Conservation (phyloP, 805 yeast genomes). For the Cephaloascus fragrans region DNA sequence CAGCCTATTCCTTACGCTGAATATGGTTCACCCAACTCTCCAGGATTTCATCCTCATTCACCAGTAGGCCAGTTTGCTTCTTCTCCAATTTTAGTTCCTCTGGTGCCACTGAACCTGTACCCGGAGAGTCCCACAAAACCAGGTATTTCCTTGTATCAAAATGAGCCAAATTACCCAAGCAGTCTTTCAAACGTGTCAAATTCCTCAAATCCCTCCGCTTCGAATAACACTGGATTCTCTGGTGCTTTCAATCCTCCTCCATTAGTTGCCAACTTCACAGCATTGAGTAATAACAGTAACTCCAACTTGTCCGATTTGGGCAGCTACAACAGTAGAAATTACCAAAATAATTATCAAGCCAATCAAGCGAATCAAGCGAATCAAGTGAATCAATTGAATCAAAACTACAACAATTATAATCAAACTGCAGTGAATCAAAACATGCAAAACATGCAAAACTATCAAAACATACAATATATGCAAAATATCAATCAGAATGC, state of each 20-base stretch:
- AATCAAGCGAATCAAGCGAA: too few relatives aligned
- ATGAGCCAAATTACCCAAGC: too few relatives aligned
- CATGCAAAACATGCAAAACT: too few relatives aligned
- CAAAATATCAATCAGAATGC: too few relatives aligned
- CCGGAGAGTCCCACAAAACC: not conserved
- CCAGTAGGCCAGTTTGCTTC: not conserved
- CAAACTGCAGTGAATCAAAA: too few relatives aligned
- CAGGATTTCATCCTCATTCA: not conserved
- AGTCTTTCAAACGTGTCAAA: not conserved
- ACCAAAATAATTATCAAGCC: too few relatives aligned
- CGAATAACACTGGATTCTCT: conserved; percentile 8
- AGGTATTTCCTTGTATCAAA: conserved; percentile 4
- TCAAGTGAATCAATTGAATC: too few relatives aligned
- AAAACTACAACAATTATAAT: too few relatives aligned
- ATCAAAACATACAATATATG: too few relatives aligned
- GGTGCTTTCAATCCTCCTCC: conserved; percentile 2
- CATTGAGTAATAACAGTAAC: conserved; percentile 15
- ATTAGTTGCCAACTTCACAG: conserved; percentile 10
- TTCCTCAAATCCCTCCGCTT: conserved; percentile 27
- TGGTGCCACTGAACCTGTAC: not conserved
- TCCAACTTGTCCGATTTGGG: conserved; percentile 9
- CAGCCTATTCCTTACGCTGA: not conserved
- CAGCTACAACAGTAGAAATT: conserved; percentile 9
- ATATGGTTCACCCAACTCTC: not conserved
- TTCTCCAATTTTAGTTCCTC: not conserved